Evolutionary conservation across 495 filamentous ascomycete species (phyloP), one percentile per base, ranked within the genome.

Genomic region (Hyaloscypha finlandica): DNA sequence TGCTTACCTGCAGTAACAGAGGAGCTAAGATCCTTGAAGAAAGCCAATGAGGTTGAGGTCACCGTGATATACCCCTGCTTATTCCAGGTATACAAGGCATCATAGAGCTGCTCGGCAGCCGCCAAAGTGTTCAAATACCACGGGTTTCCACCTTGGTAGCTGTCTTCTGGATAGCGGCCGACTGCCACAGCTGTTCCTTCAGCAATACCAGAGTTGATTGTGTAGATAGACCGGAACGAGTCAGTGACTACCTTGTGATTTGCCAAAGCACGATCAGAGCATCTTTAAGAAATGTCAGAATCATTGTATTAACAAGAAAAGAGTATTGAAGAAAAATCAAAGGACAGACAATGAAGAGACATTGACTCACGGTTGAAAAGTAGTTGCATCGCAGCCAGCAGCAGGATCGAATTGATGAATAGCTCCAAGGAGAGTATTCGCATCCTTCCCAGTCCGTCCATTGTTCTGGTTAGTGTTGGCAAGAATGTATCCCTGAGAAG

Each of bases 111-210:
- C 66, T 90, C 88, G 11, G 85, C 86, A 2, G 86, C 85, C 4
- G 84, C 85, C 48, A 86, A 70, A 0, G 87, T 89, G 58, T 68
- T 71, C 4, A 74, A 61, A 64, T 74, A 74, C 80, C 83, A 85
- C 37, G 58, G 84, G 56, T 25, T 80, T 71, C 59, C 84, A 72
- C 71, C 68, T 51, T 85, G 80, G 59, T 89, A 90, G 4, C 77
- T 72, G 63, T 90, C 88, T 71, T 89, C 86, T 2, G 85, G 73
- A 67, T 90, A 90, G 11, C 88, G 74, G 19, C 88, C 88, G 19
- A 88, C 78, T 16, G 86, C 81, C 16, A 85, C 82, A 1, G 82
- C 86, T n/a, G 74, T 66, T 4, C 85, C 81, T 30, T 77, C 67
- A 8, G 74, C 42, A 9, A 73, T 76, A 6, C 75, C 72, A 2